Percentiles rank a stretch among this genome's conserved stretches.
phyloP scores from a whole-genome alignment of 1,139 yeast genomes.

The Geotrichum reessii region DNA sequence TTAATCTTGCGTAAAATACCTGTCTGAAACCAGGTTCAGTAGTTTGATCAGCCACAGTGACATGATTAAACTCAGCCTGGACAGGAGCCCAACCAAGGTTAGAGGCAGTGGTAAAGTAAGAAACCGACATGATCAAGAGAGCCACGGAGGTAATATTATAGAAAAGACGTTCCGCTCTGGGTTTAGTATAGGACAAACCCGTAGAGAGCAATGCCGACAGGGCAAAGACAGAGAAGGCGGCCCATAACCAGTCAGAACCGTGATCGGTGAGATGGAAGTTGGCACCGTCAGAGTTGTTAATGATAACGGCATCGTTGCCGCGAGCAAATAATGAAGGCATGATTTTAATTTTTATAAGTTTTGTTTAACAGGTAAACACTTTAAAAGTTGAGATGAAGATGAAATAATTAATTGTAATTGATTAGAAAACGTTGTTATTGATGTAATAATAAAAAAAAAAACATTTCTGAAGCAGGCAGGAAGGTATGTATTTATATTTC shows the following conservation, averaged over 20 bases:
- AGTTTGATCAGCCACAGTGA: slow-evolving; percentile 34
- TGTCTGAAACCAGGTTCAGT: slow-evolving; percentile 48
- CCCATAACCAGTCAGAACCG: slow-evolving; percentile 71
- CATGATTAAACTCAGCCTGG: slow-evolving; percentile 52
- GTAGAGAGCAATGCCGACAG: slow-evolving; percentile 41
- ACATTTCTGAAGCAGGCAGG: no score
- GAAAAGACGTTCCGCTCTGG: slow-evolving; percentile 41
- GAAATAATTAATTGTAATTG: no score
- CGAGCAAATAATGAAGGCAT: background rate
- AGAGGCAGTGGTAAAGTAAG: slow-evolving; percentile 62
- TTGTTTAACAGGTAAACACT: no score
- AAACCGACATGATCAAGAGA: slow-evolving; percentile 44
- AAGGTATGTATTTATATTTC: no score
- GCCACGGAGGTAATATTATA: slow-evolving; percentile 45
- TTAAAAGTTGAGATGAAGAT: no score
- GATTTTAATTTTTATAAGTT: no score
- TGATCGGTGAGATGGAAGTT: slow-evolving; percentile 51
- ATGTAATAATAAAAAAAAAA: no score
- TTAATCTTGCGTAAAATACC: slow-evolving; percentile 57
- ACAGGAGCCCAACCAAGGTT: slow-evolving; percentile 59
- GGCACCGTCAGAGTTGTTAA: slow-evolving; percentile 43
- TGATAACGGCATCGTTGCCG: slow-evolving; percentile 45
- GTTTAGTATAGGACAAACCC: slow-evolving; percentile 39
- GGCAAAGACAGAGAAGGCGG: slow-evolving; percentile 51
- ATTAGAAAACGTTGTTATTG: no score